Evolutionary conservation across 139 green algal genomes (phyloP).

Genomic region (Chlorella vulgaris): DNA sequence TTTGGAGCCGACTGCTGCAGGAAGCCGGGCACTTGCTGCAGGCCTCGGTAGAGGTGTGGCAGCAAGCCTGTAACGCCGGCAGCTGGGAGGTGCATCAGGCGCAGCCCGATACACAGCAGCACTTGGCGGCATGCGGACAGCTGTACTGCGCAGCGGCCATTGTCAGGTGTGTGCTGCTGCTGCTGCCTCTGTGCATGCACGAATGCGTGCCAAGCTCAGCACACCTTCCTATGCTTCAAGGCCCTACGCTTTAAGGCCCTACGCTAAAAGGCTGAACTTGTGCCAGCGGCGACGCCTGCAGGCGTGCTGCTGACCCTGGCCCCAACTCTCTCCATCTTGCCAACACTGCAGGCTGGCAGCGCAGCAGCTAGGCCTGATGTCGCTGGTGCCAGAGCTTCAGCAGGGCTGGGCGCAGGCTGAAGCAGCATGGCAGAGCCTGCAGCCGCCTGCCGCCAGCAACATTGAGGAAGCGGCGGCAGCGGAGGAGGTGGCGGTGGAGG

Average conservation of each 20-base stretch:
- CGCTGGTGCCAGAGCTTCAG: slow-evolving; percentile 11
- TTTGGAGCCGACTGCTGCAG: slow-evolving; percentile 4
- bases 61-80: neutral
- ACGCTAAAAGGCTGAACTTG: too few species aligned
- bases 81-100: neutral
- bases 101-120: slow-evolving; percentile 3
- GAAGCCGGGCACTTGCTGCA: slow-evolving; percentile 2
- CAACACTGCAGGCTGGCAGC: slow-evolving; percentile 22
- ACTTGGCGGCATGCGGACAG: neutral
- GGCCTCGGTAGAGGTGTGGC: neutral
- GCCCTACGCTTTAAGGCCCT: too few species aligned
- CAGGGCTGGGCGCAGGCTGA: slow-evolving; percentile 15
- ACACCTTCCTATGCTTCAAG: too few species aligned
- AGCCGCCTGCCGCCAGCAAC: too few species aligned
- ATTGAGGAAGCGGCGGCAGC: neutral
- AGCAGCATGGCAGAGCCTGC: neutral
- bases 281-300: neutral
- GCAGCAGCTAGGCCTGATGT: slow-evolving; percentile 22
- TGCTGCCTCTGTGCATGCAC: neutral
- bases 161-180: slow-evolving; percentile 4
- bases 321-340: too few species aligned
- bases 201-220: too few species aligned
- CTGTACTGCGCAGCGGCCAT: slow-evolving; percentile 3
- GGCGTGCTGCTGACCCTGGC: too few species aligned
- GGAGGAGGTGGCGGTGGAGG: neutral